phyloP scores from a whole-genome alignment of 2,329 filamentous ascomycete species.

The Piedraia hortae region DNA sequence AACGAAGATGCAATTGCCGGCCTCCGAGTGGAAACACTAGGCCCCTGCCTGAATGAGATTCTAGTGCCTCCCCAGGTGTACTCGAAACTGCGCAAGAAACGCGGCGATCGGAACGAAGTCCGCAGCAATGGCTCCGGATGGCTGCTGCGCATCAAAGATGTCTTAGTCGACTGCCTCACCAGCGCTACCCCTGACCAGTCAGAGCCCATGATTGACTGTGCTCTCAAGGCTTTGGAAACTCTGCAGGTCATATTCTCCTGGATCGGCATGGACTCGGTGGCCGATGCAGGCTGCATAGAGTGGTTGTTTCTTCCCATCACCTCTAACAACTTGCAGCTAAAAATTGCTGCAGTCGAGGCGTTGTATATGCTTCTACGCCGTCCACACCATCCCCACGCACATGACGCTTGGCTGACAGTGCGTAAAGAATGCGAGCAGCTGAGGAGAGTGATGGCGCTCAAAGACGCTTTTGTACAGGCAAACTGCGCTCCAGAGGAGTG shows the following conservation, averaged over 20 bases:
- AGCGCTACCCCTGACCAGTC: slow-evolving; percentile 28
- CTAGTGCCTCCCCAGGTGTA: slow-evolving; percentile 60
- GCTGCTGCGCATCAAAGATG: slow-evolving; percentile 47
- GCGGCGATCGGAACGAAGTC: slow-evolving; percentile 36
- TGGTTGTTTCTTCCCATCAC: slow-evolving; percentile 45
- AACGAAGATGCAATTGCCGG: slow-evolving; percentile 64
- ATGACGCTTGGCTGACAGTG: slow-evolving; percentile 20
- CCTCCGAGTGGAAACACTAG: slow-evolving; percentile 56
- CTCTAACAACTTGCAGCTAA: slow-evolving; percentile 39
- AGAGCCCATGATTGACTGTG: slow-evolving; percentile 22
- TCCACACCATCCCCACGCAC: slow-evolving; percentile 36
- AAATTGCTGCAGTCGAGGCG: slow-evolving; percentile 30
- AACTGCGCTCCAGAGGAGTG: slow-evolving; percentile 33
- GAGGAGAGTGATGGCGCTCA: slow-evolving; percentile 10
- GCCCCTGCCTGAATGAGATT: slow-evolving; percentile 75
- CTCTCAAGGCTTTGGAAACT: slow-evolving; percentile 48
- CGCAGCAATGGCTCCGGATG: slow-evolving; percentile 65
- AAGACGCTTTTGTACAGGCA: slow-evolving; percentile 8
- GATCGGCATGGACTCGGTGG: slow-evolving; percentile 62
- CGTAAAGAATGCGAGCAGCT: slow-evolving; percentile 8
- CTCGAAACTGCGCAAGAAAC: slow-evolving; percentile 31
- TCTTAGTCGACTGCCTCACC: slow-evolving; percentile 43
- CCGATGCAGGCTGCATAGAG: slow-evolving; percentile 39
- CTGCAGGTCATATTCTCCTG: slow-evolving; percentile 59
- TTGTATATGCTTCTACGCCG: slow-evolving; percentile 14